Base-by-base conservation (phyloP, 106 monocot genomes). In the Dioscorea zingiberensis region DNA sequence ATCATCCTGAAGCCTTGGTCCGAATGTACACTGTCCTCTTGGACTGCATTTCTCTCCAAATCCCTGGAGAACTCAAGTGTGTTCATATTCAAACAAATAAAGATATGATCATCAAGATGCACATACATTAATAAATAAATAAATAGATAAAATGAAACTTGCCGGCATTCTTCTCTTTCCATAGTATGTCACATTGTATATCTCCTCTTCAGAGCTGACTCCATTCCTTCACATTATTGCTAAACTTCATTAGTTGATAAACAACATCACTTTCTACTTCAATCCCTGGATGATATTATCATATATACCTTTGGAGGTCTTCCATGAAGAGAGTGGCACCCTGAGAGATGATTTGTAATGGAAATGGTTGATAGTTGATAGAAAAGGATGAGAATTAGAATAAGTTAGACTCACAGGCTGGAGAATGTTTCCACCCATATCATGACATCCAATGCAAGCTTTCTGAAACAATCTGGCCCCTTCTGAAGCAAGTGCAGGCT, bases 381-480 rank as follows among this genome's bases (percentile, higher is more conserved):
- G 30, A 30, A 30, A 30, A 30, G 30, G 30, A 7, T 30, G 30
- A 18, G 21, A 18, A 32, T 29, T 13, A 15, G 58, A 58, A 26
- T 4, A 7, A 21, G 38, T 59, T 57, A n/a, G 27, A 27, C 73
- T 87, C 47, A 95, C 95, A 27, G 95, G 95, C 55, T 91, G 91
- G 47, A 95, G 17, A 62, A 95, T 81, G 78, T 95, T 95, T 67
- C 91, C 95, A 54, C 87, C 95, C 74, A 70, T 85, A 27, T 83
- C 95, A 81, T 95, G 91, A 72, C 91, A 88, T 22, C 95, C 91
- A 53, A 95, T 88, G 66, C 91, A 91, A 19, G 95, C 81, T 70
- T 78, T 91, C 53, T 81, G 78, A 65, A 94, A 91, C 53, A 94
- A 54, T 62, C 80, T 75, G 47, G 83, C 70, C 13, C 83, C 87